phyloP scores from a whole-genome alignment of 2,329 filamentous ascomycete genomes.

The Calycina herbarum region DNA sequence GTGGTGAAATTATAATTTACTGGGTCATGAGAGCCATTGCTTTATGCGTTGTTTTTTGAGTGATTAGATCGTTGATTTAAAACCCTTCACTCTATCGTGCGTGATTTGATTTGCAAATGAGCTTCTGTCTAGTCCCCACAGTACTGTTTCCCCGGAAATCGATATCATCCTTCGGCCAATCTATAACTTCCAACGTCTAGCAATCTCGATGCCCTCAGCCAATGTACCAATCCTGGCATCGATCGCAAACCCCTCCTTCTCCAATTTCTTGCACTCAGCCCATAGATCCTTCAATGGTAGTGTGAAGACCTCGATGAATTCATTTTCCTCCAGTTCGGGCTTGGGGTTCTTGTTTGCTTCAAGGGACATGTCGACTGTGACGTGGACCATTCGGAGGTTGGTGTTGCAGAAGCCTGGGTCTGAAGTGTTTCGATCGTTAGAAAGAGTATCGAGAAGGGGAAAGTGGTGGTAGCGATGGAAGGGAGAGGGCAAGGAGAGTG shows the following conservation, averaged over 20 bases:
- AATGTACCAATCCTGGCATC: slow-evolving; percentile 43
- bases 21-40: no score
- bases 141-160: no score
- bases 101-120: no score
- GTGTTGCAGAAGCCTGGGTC: slow-evolving; percentile 67
- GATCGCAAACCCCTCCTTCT: slow-evolving; percentile 42
- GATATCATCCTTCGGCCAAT: background rate
- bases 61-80: no score
- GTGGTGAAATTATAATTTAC: no score
- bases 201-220: slow-evolving; percentile 42
- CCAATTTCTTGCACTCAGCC: slow-evolving; percentile 46
- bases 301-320: slow-evolving; percentile 54
- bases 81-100: no score
- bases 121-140: no score
- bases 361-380: slow-evolving; percentile 47
- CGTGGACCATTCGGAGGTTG: slow-evolving; percentile 57
- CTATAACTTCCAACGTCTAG: slow-evolving; percentile 39
- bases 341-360: slow-evolving; percentile 47
- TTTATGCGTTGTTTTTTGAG: no score
- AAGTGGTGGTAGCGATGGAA: background rate
- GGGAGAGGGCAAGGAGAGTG: background rate
- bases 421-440: slow-evolving; percentile 22
- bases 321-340: slow-evolving; percentile 50
- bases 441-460: background rate
- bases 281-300: slow-evolving; percentile 48